These are phyloP conservation scores for Phytophthora nicotianae DNA, from an alignment of 352 stramenopile species.

Conservation along the genomic window DNA sequence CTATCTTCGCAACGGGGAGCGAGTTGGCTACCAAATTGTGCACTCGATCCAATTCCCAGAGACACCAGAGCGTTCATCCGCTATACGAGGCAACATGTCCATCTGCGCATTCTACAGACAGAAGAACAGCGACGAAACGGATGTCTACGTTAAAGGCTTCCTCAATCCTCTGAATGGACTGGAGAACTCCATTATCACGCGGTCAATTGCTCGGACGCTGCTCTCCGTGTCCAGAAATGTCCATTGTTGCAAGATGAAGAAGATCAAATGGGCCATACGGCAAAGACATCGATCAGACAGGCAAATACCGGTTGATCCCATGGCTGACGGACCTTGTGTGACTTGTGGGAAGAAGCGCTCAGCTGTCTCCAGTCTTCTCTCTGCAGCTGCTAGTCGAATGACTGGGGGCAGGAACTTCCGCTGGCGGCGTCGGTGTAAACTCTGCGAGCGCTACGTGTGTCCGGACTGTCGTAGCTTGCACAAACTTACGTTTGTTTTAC, in stretches of 20 bases:
- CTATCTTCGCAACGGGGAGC: slow-evolving; percentile 56
- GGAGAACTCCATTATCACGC: slow-evolving; percentile 42
- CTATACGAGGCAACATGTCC: slow-evolving; percentile 40
- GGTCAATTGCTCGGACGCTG: slow-evolving; percentile 33
- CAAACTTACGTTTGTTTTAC: slow-evolving; percentile 40
- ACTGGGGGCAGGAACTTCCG: slow-evolving; percentile 16
- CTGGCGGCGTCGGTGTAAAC: slow-evolving; percentile 33
- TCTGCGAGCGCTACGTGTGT: slow-evolving; percentile 56
- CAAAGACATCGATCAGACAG: slow-evolving; percentile 26
- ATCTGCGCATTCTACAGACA: slow-evolving; percentile 43
- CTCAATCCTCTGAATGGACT: slow-evolving; percentile 38
- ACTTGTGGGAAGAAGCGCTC: slow-evolving; percentile 38
- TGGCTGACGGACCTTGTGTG: slow-evolving; percentile 33
- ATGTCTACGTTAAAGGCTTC: slow-evolving; percentile 41
- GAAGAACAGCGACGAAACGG: slow-evolving; percentile 35
- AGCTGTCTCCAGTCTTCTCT: slow-evolving; percentile 20
- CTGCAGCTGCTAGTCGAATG: slow-evolving; percentile 17
- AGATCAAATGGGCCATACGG: slow-evolving; percentile 40
- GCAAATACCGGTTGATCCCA: slow-evolving; percentile 11
- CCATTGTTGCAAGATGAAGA: slow-evolving; percentile 46
- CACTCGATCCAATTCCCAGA: slow-evolving; percentile 65
- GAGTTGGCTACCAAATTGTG: slow-evolving; percentile 58
- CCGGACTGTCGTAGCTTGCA: slow-evolving; percentile 49
- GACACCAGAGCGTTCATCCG: slow-evolving; percentile 25
- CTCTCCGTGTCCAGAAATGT: slow-evolving; percentile 38